Evolutionary conservation across 192 early-diverging fungal species (phyloP).

Genomic region (Coemansia sp.): DNA sequence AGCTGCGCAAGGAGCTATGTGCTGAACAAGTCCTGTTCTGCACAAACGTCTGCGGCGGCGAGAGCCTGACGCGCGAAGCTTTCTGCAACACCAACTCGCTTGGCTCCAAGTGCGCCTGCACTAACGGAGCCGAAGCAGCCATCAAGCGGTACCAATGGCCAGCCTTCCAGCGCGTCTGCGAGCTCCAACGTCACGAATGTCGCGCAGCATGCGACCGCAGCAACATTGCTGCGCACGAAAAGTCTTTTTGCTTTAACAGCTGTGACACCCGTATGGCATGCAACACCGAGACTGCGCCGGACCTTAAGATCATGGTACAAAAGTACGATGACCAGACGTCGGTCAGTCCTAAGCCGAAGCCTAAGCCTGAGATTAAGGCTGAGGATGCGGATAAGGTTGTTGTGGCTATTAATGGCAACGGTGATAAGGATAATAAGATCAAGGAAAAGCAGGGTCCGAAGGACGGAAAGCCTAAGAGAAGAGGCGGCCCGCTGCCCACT

Average conservation of each 20-base stretch:
- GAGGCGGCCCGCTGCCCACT: slow-evolving; percentile 35
- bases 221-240: slow-evolving; percentile 25
- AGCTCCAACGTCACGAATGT: slow-evolving; percentile 46
- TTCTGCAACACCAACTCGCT: slow-evolving; percentile 54
- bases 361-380: neutral
- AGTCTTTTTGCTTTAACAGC: slow-evolving; percentile 48
- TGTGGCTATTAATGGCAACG: slow-evolving; percentile 4
- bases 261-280: slow-evolving; percentile 46
- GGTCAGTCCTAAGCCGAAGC: slow-evolving; percentile 23
- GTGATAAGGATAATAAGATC: slow-evolving; percentile 18
- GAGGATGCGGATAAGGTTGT: neutral
- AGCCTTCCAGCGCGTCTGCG: slow-evolving; percentile 55
- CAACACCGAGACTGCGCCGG: slow-evolving; percentile 33
- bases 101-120: slow-evolving; percentile 49
- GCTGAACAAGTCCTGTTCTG: slow-evolving; percentile 54
- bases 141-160: slow-evolving; percentile 55
- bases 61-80: slow-evolving; percentile 40
- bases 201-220: slow-evolving; percentile 35
- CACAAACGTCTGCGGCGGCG: slow-evolving; percentile 54
- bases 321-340: slow-evolving; percentile 47
- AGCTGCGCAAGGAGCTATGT: slow-evolving; percentile 54
- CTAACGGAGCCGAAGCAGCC: slow-evolving; percentile 50
- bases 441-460: slow-evolving; percentile 30
- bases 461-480: slow-evolving; percentile 30
- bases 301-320: slow-evolving; percentile 52